Percentiles rank a stretch among this genome's conserved stretches.
These are phyloP conservation scores for Eucalyptus viminalis DNA, from an alignment of 345 rosid genomes.

Conservation along the genomic window DNA sequence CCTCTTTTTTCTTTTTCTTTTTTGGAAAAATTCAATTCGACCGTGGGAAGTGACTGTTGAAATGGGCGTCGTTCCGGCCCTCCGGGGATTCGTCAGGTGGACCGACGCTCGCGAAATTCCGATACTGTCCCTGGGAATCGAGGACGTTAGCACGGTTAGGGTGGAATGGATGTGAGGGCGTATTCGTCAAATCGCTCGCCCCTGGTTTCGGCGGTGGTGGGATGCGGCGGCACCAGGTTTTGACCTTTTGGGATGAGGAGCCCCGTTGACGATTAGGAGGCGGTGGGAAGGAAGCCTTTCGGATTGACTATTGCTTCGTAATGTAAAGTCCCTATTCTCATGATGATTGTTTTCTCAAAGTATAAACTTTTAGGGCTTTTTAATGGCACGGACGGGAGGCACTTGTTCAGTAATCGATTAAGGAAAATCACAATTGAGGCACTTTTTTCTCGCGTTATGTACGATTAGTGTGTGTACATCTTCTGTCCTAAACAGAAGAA, in stretches of 20 bases:
- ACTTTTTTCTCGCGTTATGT: background rate
- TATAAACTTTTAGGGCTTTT: background rate
- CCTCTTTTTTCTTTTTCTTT: accelerated
- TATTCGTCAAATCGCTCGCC: background rate
- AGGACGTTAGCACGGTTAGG: background rate
- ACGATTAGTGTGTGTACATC: background rate
- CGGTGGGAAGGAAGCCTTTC: background rate
- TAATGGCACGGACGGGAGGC: background rate
- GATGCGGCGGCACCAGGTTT: background rate
- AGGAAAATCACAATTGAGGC: background rate
- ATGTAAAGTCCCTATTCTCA: background rate
- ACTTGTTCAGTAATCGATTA: background rate
- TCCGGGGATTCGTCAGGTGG: background rate
- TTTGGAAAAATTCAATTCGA: background rate
- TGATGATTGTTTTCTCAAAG: background rate
- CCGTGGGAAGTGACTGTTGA: background rate
- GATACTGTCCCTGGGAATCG: background rate
- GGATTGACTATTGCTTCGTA: background rate
- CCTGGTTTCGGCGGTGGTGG: background rate
- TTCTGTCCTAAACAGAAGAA: background rate
- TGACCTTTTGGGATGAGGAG: background rate
- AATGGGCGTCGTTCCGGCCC: background rate
- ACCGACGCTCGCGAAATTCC: background rate
- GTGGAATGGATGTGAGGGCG: background rate
- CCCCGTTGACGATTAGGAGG: background rate